A percentile compares a stretch with the other conserved stretches of the same genome.
Evolutionary conservation across 2,329 filamentous ascomycete genomes (phyloP).

Genomic region (Erysiphe pulchra): DNA sequence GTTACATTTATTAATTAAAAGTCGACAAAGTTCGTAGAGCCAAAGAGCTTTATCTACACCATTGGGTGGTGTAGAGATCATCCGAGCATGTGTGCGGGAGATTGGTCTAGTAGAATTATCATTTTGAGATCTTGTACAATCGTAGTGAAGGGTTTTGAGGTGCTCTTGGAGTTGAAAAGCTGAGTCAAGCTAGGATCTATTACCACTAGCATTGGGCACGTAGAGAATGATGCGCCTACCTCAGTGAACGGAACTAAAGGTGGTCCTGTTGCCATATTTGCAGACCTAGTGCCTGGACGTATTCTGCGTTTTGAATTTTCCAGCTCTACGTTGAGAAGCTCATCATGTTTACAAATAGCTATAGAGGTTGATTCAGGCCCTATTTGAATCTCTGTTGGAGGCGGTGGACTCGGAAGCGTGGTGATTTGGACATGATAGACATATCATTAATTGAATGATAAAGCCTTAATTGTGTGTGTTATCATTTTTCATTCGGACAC

Average conservation of each 20-base stretch:
- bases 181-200: slow-evolving; percentile 51
- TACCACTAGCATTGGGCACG: neutral
- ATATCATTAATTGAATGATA: slow-evolving; percentile 13
- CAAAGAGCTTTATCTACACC: slow-evolving; percentile 71
- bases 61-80: slow-evolving; percentile 55
- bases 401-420: slow-evolving; percentile 80
- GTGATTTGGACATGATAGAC: slow-evolving; percentile 48
- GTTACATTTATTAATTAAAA: slow-evolving; percentile 87
- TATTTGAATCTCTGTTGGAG: slow-evolving; percentile 82
- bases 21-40: slow-evolving; percentile 94
- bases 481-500: neutral
- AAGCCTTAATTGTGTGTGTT: no score
- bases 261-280: slow-evolving; percentile 78
- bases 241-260: slow-evolving; percentile 67
- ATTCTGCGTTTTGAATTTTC: slow-evolving; percentile 61
- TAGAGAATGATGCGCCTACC: slow-evolving; percentile 23
- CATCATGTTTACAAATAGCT: slow-evolving; percentile 31
- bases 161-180: slow-evolving; percentile 96
- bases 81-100: slow-evolving; percentile 45
- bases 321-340: slow-evolving; percentile 32
- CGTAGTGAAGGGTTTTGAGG: slow-evolving; percentile 71
- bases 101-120: slow-evolving; percentile 39
- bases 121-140: slow-evolving; percentile 39
- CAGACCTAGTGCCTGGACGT: slow-evolving; percentile 73
- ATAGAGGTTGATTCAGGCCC: slow-evolving; percentile 50